phyloP scores from a whole-genome alignment of 1,284 basidiomycete genomes.

The Papiliotrema nemorosa region DNA sequence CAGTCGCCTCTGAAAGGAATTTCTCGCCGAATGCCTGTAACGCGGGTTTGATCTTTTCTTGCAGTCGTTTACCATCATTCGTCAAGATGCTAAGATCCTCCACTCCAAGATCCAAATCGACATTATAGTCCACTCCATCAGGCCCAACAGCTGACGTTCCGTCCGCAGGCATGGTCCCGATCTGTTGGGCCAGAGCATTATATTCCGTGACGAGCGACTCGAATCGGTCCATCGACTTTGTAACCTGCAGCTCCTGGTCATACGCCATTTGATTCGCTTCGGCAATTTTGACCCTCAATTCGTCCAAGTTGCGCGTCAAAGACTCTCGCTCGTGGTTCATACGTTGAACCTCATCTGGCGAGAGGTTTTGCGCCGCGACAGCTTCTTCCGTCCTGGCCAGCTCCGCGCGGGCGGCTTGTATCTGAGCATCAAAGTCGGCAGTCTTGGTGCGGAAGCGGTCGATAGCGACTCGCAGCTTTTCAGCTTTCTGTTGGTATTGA shows the following conservation, averaged over 20 bases:
- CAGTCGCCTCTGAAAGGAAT: slow-evolving; percentile 63
- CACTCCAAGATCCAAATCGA: slow-evolving; percentile 70
- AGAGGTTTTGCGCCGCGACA: slow-evolving; percentile 75
- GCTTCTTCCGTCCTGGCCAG: slow-evolving; percentile 61
- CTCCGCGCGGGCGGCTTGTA: slow-evolving; percentile 58
- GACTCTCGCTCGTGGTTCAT: slow-evolving; percentile 83
- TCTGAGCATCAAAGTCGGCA: slow-evolving; percentile 52
- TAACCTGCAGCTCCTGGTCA: slow-evolving; percentile 71
- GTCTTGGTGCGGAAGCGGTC: slow-evolving; percentile 26
- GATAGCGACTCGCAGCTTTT: slow-evolving; percentile 38
- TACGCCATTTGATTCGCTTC: slow-evolving; percentile 67
- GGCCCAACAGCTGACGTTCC: slow-evolving; percentile 45
- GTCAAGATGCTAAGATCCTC: slow-evolving; percentile 64
- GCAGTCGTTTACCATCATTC: slow-evolving; percentile 59
- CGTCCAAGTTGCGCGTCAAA: slow-evolving; percentile 64
- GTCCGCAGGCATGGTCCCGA: slow-evolving; percentile 59
- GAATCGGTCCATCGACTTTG: slow-evolving; percentile 68
- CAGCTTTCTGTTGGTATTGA: slow-evolving; percentile 40
- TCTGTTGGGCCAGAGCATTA: slow-evolving; percentile 63
- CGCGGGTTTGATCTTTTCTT: slow-evolving; percentile 66
- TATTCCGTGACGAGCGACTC: slow-evolving; percentile 75
- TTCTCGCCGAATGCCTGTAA: slow-evolving; percentile 65
- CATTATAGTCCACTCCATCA: slow-evolving; percentile 63
- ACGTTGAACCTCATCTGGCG: slow-evolving; percentile 74
- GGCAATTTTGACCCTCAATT: slow-evolving; percentile 66